Conservation (phyloP, 257 asterid genomes). For the Rehmannia glutinosa region DNA sequence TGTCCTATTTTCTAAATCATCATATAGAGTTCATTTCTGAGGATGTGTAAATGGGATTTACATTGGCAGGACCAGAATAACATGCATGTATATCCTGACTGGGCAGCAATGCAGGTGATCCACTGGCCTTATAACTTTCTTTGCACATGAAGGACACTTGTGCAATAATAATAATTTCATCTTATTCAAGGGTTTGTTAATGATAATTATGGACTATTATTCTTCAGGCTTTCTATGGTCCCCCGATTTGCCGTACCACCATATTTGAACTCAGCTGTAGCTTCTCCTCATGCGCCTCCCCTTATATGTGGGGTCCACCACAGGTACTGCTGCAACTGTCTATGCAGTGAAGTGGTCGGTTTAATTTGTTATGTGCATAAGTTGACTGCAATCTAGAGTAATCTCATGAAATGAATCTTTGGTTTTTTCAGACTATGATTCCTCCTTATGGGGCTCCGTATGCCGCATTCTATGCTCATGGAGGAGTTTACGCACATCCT, state of each 20-base stretch:
- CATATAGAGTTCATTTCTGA: no score
- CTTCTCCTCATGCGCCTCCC: constrained; percentile 80
- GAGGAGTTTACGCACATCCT: constrained; percentile 83
- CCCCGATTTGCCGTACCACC: constrained; percentile 94
- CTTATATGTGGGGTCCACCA: constrained; percentile 96
- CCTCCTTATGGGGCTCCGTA: constrained; percentile 87
- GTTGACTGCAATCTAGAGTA: not conserved
- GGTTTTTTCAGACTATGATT: constrained; percentile 72
- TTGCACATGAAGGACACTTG: no score
- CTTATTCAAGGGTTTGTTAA: not conserved
- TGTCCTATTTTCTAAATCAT: not conserved
- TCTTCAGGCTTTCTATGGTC: constrained; percentile 84
- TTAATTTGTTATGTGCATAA: constrained; percentile 2
- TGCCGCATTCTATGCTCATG: constrained; percentile 85
- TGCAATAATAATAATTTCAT: not conserved
- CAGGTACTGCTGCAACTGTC: constrained; percentile 49
- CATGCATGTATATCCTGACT: constrained; percentile 76
- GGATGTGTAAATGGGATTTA: constrained; percentile 21
- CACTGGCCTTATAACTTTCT: not conserved
- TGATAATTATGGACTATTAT: constrained; percentile 2
- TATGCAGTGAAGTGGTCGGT: not conserved
- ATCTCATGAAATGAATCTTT: not conserved
- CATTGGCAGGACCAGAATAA: constrained; percentile 75
- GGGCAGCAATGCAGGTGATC: constrained; percentile 95
- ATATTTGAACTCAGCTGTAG: constrained; percentile 71